phyloP scores from a whole-genome alignment of 371 early-diverging fungal species.

The Apophysomyces ossiformis region DNA sequence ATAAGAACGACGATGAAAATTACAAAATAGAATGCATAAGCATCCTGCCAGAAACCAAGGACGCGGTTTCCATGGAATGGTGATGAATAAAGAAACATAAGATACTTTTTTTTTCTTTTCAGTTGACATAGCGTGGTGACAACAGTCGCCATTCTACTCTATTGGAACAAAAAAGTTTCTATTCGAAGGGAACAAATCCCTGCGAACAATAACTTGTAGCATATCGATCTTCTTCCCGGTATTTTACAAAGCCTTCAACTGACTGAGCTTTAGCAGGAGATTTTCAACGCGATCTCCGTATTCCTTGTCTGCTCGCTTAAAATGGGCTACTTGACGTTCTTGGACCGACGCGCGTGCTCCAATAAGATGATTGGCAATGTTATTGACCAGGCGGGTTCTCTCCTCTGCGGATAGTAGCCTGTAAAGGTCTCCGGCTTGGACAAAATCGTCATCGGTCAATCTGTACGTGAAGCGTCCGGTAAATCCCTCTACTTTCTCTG shows the following conservation, averaged over 20 bases:
- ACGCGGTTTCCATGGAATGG: too few relatives aligned
- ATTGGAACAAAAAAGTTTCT: too few relatives aligned
- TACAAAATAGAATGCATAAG: too few relatives aligned
- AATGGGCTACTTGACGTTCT: constrained; percentile 76
- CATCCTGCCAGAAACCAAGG: too few relatives aligned
- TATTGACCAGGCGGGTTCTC: constrained; percentile 70
- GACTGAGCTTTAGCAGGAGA: constrained; percentile 25
- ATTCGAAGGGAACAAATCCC: too few relatives aligned
- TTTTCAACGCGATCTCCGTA: constrained; percentile 73
- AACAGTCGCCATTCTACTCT: too few relatives aligned
- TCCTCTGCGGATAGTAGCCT: constrained; percentile 66
- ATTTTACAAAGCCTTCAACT: background rate
- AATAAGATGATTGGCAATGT: constrained; percentile 76
- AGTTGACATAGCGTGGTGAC: too few relatives aligned
- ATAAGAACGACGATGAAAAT: too few relatives aligned
- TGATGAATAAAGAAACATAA: too few relatives aligned
- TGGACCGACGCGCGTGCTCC: constrained; percentile 73
- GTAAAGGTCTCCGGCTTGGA: constrained; percentile 75
- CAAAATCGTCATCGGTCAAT: constrained; percentile 73
- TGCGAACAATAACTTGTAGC: too few relatives aligned
- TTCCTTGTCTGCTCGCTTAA: constrained; percentile 78
- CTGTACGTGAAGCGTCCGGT: constrained; percentile 66
- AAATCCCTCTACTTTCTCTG: constrained; percentile 50
- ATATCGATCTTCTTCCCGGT: too few relatives aligned
- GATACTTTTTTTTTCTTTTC: too few relatives aligned